Evolutionary conservation across 192 early-diverging fungal genomes (phyloP).

Genomic region (Podila minutissima): DNA sequence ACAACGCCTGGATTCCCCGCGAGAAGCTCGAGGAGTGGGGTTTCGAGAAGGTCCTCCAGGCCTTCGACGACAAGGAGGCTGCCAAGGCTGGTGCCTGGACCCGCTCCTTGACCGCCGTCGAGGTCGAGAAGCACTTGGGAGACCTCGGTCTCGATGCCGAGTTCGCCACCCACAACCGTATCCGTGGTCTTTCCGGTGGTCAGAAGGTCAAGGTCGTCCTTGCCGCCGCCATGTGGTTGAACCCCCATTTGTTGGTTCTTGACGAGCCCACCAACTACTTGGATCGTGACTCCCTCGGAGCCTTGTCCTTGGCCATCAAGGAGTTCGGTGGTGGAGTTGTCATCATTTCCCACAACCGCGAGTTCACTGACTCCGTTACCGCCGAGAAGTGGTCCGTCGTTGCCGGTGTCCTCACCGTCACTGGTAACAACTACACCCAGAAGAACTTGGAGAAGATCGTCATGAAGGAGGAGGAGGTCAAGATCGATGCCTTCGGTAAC

Average conservation of each 20-base stretch:
- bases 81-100: conserved; percentile 77
- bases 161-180: conserved; percentile 76
- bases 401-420: too few relatives aligned
- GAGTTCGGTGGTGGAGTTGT: conserved; percentile 84
- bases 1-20: conserved; percentile 77
- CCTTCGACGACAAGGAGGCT: conserved; percentile 63
- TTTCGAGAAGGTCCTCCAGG: conserved; percentile 80
- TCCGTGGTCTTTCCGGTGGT: conserved; percentile 77
- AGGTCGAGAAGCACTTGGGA: conserved; percentile 77
- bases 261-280: conserved; percentile 86
- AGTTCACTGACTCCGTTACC: conserved; percentile 67
- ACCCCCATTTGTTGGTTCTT: conserved; percentile 91
- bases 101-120: conserved; percentile 75
- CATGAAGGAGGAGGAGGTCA: background rate
- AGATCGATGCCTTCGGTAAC: too few relatives aligned
- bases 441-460: background rate
- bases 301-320: conserved; percentile 78
- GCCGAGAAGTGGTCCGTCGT: too few relatives aligned
- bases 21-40: conserved; percentile 75
- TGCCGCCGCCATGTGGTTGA: conserved; percentile 86
- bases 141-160: conserved; percentile 83
- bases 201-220: conserved; percentile 91
- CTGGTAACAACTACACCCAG: too few relatives aligned
- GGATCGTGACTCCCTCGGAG: conserved; percentile 70
- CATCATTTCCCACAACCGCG: conserved; percentile 86